phyloP scores from a whole-genome alignment of 495 filamentous ascomycete genomes.

The Aspergillus campestris region DNA sequence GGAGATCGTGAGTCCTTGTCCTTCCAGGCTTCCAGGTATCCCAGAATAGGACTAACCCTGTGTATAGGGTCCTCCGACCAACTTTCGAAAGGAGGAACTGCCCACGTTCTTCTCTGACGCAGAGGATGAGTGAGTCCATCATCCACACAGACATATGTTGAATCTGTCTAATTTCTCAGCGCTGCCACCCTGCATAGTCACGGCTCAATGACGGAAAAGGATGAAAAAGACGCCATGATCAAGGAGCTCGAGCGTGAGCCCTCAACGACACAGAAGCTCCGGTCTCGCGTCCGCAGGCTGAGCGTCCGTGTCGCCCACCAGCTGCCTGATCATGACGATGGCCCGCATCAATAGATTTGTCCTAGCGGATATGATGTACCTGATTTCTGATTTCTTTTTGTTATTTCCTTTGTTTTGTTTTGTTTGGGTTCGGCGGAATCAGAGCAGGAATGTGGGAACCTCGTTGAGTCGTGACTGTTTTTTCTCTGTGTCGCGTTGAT shows the following conservation, averaged over 20 bases:
- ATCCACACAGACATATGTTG: conserved; percentile 9
- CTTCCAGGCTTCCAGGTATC: not conserved
- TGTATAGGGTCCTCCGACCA: conserved; percentile 33
- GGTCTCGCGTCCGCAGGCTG: conserved; percentile 25
- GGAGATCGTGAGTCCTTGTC: conserved; percentile 30
- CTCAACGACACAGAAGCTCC: conserved; percentile 25
- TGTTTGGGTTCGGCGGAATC: conserved; percentile 4
- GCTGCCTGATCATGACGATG: conserved; percentile 11
- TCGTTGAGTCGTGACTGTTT: conserved; percentile 31
- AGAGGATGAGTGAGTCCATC: conserved; percentile 33
- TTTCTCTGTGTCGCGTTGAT: conserved; percentile 17
- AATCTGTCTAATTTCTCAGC: conserved; percentile 29
- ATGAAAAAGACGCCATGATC: conserved; percentile 27
- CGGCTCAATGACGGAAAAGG: conserved; percentile 24
- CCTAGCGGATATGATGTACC: too few relatives aligned
- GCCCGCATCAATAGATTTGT: too few relatives aligned
- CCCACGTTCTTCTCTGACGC: conserved; percentile 30
- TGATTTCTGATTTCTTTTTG: too few relatives aligned
- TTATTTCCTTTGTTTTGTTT: too few relatives aligned
- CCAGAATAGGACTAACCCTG: not conserved
- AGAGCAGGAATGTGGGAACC: conserved; percentile 41
- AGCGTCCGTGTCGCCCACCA: conserved; percentile 21
- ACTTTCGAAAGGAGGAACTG: conserved; percentile 40
- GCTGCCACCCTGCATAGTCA: conserved; percentile 33
- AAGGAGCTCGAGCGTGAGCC: conserved; percentile 18